phyloP scores from a whole-genome alignment of 1,284 basidiomycete genomes.

The Sphaerobolus stellatus region DNA sequence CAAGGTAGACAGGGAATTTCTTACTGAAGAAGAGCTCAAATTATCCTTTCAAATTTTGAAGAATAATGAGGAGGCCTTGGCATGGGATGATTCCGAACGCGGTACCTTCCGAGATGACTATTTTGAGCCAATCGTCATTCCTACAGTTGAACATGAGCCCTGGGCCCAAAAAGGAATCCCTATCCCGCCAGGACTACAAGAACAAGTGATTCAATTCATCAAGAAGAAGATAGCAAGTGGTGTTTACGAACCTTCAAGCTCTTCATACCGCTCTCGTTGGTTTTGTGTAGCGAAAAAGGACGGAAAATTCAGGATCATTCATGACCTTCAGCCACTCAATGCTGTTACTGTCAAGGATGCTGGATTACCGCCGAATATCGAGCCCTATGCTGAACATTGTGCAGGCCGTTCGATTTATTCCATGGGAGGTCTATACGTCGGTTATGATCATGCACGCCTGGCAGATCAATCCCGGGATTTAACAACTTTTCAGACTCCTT shows the following conservation, averaged over 20 bases:
- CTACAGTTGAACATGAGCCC: constrained; percentile 33
- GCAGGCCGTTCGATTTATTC: constrained; percentile 30
- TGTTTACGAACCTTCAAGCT: constrained; percentile 37
- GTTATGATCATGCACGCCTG: constrained; percentile 23
- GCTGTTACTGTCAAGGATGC: constrained; percentile 32
- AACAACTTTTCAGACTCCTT: constrained; percentile 20
- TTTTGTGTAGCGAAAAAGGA: constrained; percentile 41
- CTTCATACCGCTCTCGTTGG: constrained; percentile 38
- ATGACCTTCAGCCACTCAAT: constrained; percentile 33
- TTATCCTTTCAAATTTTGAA: constrained; percentile 29
- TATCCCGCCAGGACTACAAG: constrained; percentile 37
- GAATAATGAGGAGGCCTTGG: constrained; percentile 28
- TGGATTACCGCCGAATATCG: constrained; percentile 14
- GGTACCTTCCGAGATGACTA: constrained; percentile 35
- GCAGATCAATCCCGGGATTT: constrained; percentile 24
- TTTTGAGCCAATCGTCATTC: constrained; percentile 36
- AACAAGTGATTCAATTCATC: constrained; percentile 34
- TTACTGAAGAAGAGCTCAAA: constrained; percentile 31
- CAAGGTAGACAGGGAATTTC: constrained; percentile 26
- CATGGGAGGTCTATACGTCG: constrained; percentile 31
- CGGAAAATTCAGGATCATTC: constrained; percentile 29
- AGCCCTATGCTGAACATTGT: constrained; percentile 27
- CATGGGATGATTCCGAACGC: constrained; percentile 35
- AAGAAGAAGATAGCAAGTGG: constrained; percentile 32
- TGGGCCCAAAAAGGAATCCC: constrained; percentile 39